These are phyloP conservation scores for Blastomyces silverae DNA, from an alignment of 2,329 filamentous ascomycete genomes.

Conservation along the genomic window DNA sequence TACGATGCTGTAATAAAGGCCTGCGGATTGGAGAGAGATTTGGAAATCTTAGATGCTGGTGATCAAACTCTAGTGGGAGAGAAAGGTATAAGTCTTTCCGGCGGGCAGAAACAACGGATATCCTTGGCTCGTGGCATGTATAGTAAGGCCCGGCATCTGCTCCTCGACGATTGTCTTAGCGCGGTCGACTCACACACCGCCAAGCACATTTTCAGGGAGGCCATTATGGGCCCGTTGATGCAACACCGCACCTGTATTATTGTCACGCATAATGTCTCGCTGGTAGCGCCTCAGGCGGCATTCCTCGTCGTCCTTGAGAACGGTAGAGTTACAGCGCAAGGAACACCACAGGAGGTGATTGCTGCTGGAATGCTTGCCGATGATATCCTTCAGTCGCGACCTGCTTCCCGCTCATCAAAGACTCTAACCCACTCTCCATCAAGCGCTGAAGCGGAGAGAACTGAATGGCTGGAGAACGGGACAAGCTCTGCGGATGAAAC, in stretches of 20 bases:
- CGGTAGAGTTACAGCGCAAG: conserved; percentile 69
- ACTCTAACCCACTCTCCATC: conserved; percentile 68
- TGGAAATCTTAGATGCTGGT: conserved; percentile 85
- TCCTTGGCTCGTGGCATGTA: conserved; percentile 96
- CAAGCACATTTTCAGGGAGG: conserved; percentile 96
- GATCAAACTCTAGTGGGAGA: conserved; percentile 93
- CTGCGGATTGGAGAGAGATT: conserved; percentile 82
- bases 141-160: conserved; percentile 80
- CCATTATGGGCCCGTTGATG: conserved; percentile 86
- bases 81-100: conserved; percentile 93
- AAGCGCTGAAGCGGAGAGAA: conserved; percentile 54
- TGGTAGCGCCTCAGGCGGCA: conserved; percentile 73
- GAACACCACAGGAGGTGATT: conserved; percentile 70
- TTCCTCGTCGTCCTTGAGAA: conserved; percentile 83
- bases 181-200: conserved; percentile 96
- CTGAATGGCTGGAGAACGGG: conserved; percentile 43
- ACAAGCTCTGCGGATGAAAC: conserved; percentile 20
- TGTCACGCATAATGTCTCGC: conserved; percentile 89
- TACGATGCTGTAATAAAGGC: conserved; percentile 85
- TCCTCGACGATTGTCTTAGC: conserved; percentile 91
- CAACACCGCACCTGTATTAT: conserved; percentile 80
- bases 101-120: conserved; percentile 95
- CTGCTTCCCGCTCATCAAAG: conserved; percentile 63
- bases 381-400: conserved; percentile 68
- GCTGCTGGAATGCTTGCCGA: conserved; percentile 84